Evolutionary conservation across 495 filamentous ascomycete genomes (phyloP).

Genomic region (Chaetomidium leptoderma): DNA sequence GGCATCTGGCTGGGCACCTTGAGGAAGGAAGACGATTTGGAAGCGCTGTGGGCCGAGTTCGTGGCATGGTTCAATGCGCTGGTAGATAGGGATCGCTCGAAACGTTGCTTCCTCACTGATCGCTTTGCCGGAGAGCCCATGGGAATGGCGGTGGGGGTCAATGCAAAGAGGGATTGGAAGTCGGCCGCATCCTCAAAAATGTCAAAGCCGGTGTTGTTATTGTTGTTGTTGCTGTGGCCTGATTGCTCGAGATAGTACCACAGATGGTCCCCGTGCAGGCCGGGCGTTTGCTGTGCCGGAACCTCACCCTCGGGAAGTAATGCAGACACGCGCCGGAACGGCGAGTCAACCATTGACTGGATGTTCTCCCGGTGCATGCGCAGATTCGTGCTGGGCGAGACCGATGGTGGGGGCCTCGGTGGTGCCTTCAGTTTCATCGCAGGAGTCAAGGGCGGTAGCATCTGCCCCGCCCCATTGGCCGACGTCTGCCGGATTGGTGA

Average conservation of each 20-base stretch:
- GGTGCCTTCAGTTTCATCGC: slow-evolving; percentile 81
- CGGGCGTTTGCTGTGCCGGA: slow-evolving; percentile 69
- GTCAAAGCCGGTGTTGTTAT: slow-evolving; percentile 59
- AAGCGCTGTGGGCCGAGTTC: slow-evolving; percentile 45
- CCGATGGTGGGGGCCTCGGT: slow-evolving; percentile 73
- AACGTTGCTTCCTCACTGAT: slow-evolving; percentile 58
- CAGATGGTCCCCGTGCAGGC: slow-evolving; percentile 57
- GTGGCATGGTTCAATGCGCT: slow-evolving; percentile 67
- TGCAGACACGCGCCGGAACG: slow-evolving; percentile 67
- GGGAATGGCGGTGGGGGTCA: slow-evolving; percentile 36
- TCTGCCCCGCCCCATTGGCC: slow-evolving; percentile 51
- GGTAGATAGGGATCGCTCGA: slow-evolving; percentile 54
- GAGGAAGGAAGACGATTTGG: slow-evolving; percentile 44
- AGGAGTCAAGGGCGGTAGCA: slow-evolving; percentile 80
- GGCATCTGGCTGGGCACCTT: slow-evolving; percentile 41
- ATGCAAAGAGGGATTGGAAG: slow-evolving; percentile 39
- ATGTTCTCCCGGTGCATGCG: slow-evolving; percentile 85
- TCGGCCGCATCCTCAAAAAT: slow-evolving; percentile 63
- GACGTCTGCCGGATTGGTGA: slow-evolving; percentile 55
- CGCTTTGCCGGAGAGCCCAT: slow-evolving; percentile 75
- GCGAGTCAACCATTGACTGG: slow-evolving; percentile 82
- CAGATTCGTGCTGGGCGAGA: slow-evolving; percentile 93
- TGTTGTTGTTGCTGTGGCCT: no score
- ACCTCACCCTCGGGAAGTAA: slow-evolving; percentile 49
- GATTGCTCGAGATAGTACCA: slow-evolving; percentile 45